Conservation (phyloP, 2,329 filamentous ascomycete genomes). For the Sarocladiaceae sp. region DNA sequence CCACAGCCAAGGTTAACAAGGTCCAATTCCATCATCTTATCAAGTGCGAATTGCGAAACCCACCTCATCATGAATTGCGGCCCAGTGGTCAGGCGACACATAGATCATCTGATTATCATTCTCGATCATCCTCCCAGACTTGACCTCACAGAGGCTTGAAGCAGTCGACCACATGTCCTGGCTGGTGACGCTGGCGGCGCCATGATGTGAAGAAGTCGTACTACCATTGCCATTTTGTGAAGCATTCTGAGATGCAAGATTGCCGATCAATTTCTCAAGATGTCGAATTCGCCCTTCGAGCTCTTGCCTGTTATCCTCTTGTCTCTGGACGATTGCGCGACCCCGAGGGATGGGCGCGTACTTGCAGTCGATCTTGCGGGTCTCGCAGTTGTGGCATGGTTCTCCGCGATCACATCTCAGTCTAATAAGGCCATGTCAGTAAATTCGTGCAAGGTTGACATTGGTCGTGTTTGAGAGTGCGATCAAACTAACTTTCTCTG, state of each 20-base stretch:
- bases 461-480: not conserved
- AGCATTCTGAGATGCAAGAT: not conserved
- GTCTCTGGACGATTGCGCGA: not conserved
- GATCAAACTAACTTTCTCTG: conserved; percentile 1
- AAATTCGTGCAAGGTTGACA: not conserved
- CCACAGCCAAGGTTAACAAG: not conserved
- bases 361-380: conserved; percentile 3
- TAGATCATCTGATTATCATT: conserved; percentile 9
- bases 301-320: conserved; percentile 4
- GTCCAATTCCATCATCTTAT: not conserved
- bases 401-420: conserved; percentile 6
- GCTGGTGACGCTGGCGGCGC: not conserved
- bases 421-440: not conserved
- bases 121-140: conserved; percentile 3
- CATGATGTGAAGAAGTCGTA: not conserved
- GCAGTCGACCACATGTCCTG: not conserved
- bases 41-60: not conserved
- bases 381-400: conserved; percentile 7
- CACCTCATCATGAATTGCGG: conserved; percentile 6
- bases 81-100: conserved; percentile 8
- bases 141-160: not conserved
- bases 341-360: conserved; percentile 2
- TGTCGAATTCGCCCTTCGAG: conserved; percentile 4
- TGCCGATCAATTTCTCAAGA: conserved; percentile 3
- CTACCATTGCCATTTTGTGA: not conserved